These are phyloP conservation scores for Tolypocladium ovalisporum DNA, from an alignment of 2,329 filamentous ascomycete species.

Conservation along the genomic window DNA sequence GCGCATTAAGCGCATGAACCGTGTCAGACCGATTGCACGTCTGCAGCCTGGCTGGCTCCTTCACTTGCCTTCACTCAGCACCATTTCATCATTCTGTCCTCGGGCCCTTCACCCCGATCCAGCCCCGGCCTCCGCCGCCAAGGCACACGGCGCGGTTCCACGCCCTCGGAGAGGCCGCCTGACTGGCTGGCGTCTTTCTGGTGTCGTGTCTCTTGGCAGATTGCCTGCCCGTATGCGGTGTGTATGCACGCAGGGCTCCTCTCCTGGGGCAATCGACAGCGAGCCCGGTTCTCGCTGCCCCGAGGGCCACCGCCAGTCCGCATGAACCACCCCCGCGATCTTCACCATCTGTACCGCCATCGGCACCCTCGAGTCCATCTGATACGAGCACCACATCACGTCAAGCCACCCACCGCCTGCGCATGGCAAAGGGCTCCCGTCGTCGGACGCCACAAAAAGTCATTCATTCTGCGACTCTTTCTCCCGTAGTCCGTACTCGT, in stretches of 20 bases:
- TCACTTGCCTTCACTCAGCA: background rate
- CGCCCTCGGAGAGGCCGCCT: conserved; percentile 18
- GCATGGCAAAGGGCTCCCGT: background rate
- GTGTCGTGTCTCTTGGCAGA: background rate
- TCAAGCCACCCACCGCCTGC: background rate
- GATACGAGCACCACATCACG: background rate
- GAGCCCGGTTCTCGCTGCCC: background rate
- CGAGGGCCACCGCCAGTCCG: background rate
- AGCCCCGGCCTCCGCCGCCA: conserved; percentile 2
- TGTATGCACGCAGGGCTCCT: background rate
- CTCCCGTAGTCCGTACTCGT: background rate
- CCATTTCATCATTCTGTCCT: background rate
- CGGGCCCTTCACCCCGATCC: background rate
- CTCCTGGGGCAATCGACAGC: background rate
- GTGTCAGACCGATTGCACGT: background rate
- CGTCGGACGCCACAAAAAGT: background rate
- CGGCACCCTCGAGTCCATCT: too few species aligned
- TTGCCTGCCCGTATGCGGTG: background rate
- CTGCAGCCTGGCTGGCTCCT: background rate
- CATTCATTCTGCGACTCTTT: background rate
- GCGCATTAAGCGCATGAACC: background rate
- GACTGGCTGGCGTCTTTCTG: background rate
- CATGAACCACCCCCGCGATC: background rate
- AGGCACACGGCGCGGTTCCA: conserved; percentile 16
- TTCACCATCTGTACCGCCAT: background rate